phyloP scores from a whole-genome alignment of 192 early-diverging fungal species.

The Diversispora epigaea region DNA sequence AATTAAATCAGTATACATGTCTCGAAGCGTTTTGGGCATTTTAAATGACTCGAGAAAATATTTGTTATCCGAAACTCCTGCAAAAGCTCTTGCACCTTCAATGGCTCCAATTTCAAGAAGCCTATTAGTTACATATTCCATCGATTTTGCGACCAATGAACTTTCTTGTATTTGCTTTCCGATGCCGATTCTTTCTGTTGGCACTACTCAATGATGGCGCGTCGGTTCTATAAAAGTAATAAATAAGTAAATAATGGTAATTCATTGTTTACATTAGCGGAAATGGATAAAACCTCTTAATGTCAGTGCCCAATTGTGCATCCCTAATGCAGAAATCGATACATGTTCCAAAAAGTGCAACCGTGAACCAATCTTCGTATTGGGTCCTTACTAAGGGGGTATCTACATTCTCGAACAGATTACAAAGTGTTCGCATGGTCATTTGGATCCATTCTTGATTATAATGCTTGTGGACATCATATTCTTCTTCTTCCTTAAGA shows the following conservation, averaged over 20 bases:
- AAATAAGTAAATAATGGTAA: not conserved
- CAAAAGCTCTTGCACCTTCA: constrained; percentile 20
- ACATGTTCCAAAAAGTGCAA: constrained; percentile 24
- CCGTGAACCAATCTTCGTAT: no score
- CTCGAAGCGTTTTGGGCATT: constrained; percentile 22
- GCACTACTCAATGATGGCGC: constrained; percentile 21
- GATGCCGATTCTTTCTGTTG: constrained; percentile 20
- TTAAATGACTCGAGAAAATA: constrained; percentile 21
- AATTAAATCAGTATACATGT: constrained; percentile 23
- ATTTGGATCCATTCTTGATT: not conserved
- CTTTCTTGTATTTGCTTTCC: constrained; percentile 26
- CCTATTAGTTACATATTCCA: constrained; percentile 5
- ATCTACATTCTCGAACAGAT: no score
- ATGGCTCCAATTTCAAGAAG: constrained; percentile 15
- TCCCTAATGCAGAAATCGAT: constrained; percentile 25
- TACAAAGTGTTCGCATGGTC: no score
- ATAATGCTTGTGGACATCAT: constrained; percentile 6
- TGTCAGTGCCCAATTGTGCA: not conserved
- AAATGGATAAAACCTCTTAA: constrained; percentile 19
- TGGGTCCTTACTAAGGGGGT: no score
- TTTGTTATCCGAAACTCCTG: constrained; percentile 13
- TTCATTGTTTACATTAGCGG: constrained; percentile 15
- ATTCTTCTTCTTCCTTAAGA: not conserved
- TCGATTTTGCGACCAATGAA: constrained; percentile 21
- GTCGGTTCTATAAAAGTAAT: constrained; percentile 13